Evolutionary conservation across 139 green algal genomes (phyloP).

Genomic region (Chlorella vulgaris): DNA sequence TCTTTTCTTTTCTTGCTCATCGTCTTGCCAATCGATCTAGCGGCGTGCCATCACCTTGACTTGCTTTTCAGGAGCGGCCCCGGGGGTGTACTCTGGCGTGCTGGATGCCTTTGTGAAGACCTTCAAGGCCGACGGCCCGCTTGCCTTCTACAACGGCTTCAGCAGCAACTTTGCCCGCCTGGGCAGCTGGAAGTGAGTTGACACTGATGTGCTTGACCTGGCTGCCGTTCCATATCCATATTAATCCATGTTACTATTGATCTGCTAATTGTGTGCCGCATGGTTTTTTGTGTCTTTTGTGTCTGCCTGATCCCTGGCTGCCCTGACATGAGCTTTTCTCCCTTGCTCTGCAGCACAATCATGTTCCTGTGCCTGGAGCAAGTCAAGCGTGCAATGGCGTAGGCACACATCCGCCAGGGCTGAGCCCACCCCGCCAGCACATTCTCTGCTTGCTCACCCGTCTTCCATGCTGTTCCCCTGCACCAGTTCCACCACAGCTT

Average conservation of each 20-base stretch:
- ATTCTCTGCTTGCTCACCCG: neutral
- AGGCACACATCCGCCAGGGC: neutral
- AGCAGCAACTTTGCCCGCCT: constrained; percentile 79
- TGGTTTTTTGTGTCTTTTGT: too few relatives aligned
- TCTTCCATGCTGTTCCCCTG: neutral
- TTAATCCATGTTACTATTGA: too few relatives aligned
- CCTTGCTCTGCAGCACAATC: neutral
- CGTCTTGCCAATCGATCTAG: neutral
- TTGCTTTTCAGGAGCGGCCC: constrained; percentile 23
- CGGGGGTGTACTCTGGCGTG: constrained; percentile 66
- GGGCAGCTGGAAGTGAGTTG: constrained; percentile 15
- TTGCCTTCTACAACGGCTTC: constrained; percentile 98
- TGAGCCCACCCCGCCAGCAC: neutral
- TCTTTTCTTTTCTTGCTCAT: neutral
- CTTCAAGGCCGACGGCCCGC: constrained; percentile 76
- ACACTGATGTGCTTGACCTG: neutral
- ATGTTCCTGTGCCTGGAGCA: constrained; percentile 99
- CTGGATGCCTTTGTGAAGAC: constrained; percentile 96
- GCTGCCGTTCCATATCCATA: too few relatives aligned
- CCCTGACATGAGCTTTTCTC: neutral
- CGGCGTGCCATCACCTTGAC: neutral
- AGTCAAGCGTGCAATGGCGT: constrained; percentile 45
- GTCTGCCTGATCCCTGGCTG: neutral
- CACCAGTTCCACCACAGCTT: neutral
- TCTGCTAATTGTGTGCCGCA: too few relatives aligned